phyloP scores from a whole-genome alignment of 2,329 filamentous ascomycete species.

The Colletotrichum chrysophilum region DNA sequence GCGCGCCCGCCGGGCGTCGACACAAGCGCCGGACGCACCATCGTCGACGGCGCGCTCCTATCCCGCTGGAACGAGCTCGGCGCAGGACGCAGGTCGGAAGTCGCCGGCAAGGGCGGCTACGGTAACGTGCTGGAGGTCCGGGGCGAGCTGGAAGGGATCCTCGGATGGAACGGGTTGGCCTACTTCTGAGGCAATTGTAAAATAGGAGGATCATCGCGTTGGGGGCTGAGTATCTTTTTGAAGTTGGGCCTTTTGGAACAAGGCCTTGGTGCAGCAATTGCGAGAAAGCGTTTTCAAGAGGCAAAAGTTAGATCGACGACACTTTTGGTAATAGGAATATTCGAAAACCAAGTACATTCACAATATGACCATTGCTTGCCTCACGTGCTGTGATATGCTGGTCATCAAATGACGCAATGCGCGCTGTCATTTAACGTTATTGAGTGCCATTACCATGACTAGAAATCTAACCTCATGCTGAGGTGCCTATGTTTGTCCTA shows the following conservation, averaged over 20 bases:
- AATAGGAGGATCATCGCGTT: background rate
- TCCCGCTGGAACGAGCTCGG: conserved; percentile 78
- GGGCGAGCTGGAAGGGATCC: conserved; percentile 68
- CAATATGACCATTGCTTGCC: background rate
- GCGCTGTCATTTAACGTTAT: background rate
- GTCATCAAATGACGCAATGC: background rate
- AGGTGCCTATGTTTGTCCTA: background rate
- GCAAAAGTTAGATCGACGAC: background rate
- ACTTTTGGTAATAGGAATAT: background rate
- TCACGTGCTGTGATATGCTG: background rate
- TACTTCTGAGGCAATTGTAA: conserved; percentile 46
- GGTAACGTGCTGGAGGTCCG: conserved; percentile 69
- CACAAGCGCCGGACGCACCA: conserved; percentile 63
- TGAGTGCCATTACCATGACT: background rate
- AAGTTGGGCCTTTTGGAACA: background rate
- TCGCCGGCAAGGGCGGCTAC: conserved; percentile 75
- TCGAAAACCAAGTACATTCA: background rate
- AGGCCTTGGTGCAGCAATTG: background rate
- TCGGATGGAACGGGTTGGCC: conserved; percentile 68
- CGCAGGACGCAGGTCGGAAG: conserved; percentile 72
- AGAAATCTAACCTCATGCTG: background rate
- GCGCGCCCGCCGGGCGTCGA: conserved; percentile 59
- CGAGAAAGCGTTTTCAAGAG: background rate
- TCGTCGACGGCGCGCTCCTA: conserved; percentile 82
- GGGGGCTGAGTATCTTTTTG: background rate